Evolutionary conservation across 768 basidiomycete genomes (phyloP).

Genomic region (Auriculariales sp.): DNA sequence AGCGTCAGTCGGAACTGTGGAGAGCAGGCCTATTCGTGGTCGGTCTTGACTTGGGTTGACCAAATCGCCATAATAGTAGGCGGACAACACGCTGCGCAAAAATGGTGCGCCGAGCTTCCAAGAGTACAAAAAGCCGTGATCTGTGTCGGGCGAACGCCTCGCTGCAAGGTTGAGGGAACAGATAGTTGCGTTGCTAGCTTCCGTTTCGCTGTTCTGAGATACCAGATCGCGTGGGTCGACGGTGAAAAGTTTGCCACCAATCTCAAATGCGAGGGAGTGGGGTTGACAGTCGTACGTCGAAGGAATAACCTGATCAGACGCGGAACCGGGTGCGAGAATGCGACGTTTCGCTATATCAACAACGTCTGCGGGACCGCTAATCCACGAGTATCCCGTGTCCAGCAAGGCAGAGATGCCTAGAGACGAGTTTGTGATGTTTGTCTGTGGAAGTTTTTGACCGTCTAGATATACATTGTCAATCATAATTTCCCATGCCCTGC

Average conservation of each 20-base stretch:
- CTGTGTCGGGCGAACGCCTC: constrained; percentile 48
- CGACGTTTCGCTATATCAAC: constrained; percentile 32
- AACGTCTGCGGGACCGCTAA: constrained; percentile 61
- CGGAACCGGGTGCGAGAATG: constrained; percentile 52
- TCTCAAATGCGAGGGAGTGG: constrained; percentile 51
- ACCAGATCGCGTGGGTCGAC: constrained; percentile 64
- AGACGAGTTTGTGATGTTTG: constrained; percentile 29
- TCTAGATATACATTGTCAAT: constrained; percentile 63
- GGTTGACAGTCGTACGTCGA: constrained; percentile 43
- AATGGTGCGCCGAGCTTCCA: constrained; percentile 68
- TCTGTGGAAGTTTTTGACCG: constrained; percentile 42
- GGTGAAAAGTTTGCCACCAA: constrained; percentile 54
- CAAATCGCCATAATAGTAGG: constrained; percentile 63
- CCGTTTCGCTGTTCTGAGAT: constrained; percentile 10
- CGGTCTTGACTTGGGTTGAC: constrained; percentile 51
- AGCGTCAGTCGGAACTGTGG: constrained; percentile 50
- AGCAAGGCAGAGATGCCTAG: constrained; percentile 50
- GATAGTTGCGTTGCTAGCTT: neutral
- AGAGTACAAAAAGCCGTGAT: constrained; percentile 40
- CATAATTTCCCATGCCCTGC: constrained; percentile 53
- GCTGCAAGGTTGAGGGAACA: constrained; percentile 42
- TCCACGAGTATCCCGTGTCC: constrained; percentile 64
- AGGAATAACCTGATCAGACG: constrained; percentile 32
- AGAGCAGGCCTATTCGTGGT: constrained; percentile 55
- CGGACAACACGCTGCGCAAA: constrained; percentile 36